A percentile compares a stretch with the other conserved stretches of the same genome.
phyloP scores from a whole-genome alignment of 1,284 basidiomycete genomes.

The Ustilago nuda region DNA sequence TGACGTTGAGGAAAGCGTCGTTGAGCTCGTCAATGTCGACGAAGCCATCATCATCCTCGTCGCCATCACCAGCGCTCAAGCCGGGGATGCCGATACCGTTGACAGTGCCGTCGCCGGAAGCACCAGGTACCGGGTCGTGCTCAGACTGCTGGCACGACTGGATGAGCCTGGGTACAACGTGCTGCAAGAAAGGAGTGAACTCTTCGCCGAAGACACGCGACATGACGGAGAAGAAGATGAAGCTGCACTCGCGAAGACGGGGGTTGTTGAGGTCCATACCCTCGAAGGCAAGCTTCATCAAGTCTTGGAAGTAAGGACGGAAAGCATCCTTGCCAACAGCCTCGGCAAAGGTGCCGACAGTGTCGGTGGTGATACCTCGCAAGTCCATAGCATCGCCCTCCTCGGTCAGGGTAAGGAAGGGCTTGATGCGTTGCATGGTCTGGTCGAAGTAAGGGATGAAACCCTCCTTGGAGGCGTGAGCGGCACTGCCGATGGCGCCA shows the following conservation, averaged over 20 bases:
- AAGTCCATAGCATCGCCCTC: constrained; percentile 87
- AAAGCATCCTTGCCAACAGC: constrained; percentile 94
- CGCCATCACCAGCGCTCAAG: constrained; percentile 78
- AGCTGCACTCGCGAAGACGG: constrained; percentile 92
- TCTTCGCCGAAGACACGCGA: constrained; percentile 94
- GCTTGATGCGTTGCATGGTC: constrained; percentile 88
- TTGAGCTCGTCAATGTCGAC: constrained; percentile 82
- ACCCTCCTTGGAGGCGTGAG: constrained; percentile 92
- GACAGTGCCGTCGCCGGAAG: constrained; percentile 65
- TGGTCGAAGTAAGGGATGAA: constrained; percentile 96
- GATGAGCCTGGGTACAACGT: constrained; percentile 87
- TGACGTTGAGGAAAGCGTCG: constrained; percentile 75
- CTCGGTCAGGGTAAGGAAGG: constrained; percentile 81
- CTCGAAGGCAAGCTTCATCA: constrained; percentile 95
- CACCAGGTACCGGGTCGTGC: constrained; percentile 70
- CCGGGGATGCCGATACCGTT: constrained; percentile 74
- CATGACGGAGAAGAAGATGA: constrained; percentile 99
- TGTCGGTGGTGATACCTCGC: constrained; percentile 97
- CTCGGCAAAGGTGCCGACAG: constrained; percentile 96
- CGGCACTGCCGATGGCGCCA: constrained; percentile 96
- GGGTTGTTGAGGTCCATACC: constrained; percentile 87
- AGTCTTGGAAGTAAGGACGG: constrained; percentile 91
- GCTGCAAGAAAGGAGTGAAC: constrained; percentile 87
- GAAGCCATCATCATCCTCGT: constrained; percentile 72
- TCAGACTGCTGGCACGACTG: constrained; percentile 83